Conservation (phyloP, 495 filamentous ascomycete species). For the Xylaria acuta region DNA sequence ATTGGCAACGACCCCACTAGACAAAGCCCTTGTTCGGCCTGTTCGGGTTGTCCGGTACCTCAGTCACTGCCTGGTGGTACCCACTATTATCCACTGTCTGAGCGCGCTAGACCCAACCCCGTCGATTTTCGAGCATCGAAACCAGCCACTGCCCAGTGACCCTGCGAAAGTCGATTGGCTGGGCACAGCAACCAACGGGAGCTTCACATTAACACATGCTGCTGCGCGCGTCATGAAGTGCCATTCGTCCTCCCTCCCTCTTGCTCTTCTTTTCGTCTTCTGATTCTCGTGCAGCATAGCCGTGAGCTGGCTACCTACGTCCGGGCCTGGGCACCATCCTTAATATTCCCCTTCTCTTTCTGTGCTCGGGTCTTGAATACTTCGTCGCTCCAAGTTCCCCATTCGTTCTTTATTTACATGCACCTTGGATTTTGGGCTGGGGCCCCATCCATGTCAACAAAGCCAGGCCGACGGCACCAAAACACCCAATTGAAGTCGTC, state of each 20-base stretch:
- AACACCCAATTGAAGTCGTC: background rate
- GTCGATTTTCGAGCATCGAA: slow-evolving; percentile 18
- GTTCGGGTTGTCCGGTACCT: slow-evolving; percentile 8
- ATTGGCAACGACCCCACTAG: slow-evolving; percentile 35
- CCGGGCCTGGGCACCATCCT: background rate
- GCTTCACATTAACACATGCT: slow-evolving; percentile 14
- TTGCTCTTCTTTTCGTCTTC: slow-evolving; percentile 2
- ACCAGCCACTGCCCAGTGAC: slow-evolving; percentile 26
- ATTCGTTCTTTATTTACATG: background rate
- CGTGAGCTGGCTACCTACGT: background rate
- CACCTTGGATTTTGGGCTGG: background rate
- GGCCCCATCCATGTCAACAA: slow-evolving; percentile 6
- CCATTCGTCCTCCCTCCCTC: slow-evolving; percentile 25
- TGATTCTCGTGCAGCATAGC: background rate
- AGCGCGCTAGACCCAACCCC: slow-evolving; percentile 23
- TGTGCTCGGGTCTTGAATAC: background rate
- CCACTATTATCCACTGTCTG: background rate
- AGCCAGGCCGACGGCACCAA: background rate
- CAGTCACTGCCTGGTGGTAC: background rate
- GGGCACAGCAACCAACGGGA: slow-evolving; percentile 12
- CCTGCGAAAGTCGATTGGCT: slow-evolving; percentile 14
- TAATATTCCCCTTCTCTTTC: background rate
- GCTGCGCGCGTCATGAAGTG: slow-evolving; percentile 24
- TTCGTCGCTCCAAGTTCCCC: background rate
- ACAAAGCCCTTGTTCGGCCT: slow-evolving; percentile 35